Base-by-base conservation (phyloP, 2,329 filamentous ascomycete genomes). In the Lachnellula occidentalis region DNA sequence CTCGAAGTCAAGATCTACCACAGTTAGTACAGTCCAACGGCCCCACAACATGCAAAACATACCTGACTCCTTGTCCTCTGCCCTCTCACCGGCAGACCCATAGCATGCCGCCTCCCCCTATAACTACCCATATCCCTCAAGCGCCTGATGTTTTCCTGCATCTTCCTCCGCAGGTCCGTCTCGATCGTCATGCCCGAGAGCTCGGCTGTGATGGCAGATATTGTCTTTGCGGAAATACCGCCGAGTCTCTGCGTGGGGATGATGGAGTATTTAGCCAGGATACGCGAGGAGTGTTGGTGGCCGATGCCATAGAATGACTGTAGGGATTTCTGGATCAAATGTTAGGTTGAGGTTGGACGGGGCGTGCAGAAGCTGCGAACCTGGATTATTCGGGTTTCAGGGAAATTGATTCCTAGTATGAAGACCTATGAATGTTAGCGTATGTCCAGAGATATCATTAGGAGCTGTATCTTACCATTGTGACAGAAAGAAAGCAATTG, bases 141-240 rank as follows among this genome's bases (percentile, higher is more conserved):
- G 56, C 92, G 78, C 69, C 79, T 79, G 64, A 99, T 95, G 67
- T 97, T 94, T 48, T 96, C 90, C 66, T 86, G 80, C 37, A 96
- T 74, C 56, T 89, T 76, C 68, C 87, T 82, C 66, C 84, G 78
- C 60, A 95, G 78, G 66, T 97, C 92, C 71, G 88, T 95, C 72
- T 96, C 94, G 66, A 97, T 90, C 57, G 88, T 95, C 90, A 99
- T 92, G 52, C 85, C 86, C 15, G 90, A 89, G 41, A 99, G 78
- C 67, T 95, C 90, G 49, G 87, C 87, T 21, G 88, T 94, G 57
- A 99, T 78, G 51, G 88, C 86, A 50, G 90, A 86, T 63, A 96
- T 76, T 57, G 90, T 92, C 70, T 87, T 85, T 56, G 86, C 83
- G 45, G 83, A 79, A 19, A 99, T 75, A 7, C 83, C 79, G 69